Base-by-base conservation (phyloP, 257 asterid species). In the Scutellaria barbata region DNA sequence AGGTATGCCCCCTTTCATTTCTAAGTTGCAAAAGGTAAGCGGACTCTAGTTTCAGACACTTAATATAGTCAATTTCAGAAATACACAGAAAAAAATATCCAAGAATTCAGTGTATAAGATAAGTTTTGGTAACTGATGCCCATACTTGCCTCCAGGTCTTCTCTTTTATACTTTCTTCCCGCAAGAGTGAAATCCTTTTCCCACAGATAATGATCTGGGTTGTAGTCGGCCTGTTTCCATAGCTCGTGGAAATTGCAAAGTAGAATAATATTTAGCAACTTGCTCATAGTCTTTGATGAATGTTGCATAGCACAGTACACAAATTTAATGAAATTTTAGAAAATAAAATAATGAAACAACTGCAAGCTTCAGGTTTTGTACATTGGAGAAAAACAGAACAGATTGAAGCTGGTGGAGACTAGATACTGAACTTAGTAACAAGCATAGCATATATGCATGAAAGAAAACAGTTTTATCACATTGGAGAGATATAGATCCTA, bases 61-160 rank as follows among this genome's bases (percentile, higher is more conserved):
- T 45, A 11, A 62, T 53, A 63, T 9, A 17, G 41, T 56, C 68
- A 66, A 54, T 7, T 7, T 41, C 67, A 66, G 53, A 68, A 59
- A 37, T 47, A 54, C 45, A 66, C 45, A 40, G n/a, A 40, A 37
- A 33, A 41, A 63, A 69, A 25, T 4, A 51, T 35, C 61, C 58
- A 67, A 14, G 37, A 68, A 63, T 60, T 60, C 61, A 77, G 59
- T 41, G 41, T 18, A 64, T 58, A 16, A 65, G 76, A 72, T 8
- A 62, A 81, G 77, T 69, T 76, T 57, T 64, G 75, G 79, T 77
- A 81, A 81, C 75, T 71, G 81, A 81, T 86, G 88, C 75, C 95
- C 97, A 73, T 85, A 88, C 99, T 92, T 95, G 99, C 99, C 99
- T 95, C 98, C 84, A 95, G 68, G 81, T 95, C 99, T 84, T 83